Base-by-base conservation (phyloP, 1,139 yeast genomes). In the Chernovozyma sophiae-reginae region DNA sequence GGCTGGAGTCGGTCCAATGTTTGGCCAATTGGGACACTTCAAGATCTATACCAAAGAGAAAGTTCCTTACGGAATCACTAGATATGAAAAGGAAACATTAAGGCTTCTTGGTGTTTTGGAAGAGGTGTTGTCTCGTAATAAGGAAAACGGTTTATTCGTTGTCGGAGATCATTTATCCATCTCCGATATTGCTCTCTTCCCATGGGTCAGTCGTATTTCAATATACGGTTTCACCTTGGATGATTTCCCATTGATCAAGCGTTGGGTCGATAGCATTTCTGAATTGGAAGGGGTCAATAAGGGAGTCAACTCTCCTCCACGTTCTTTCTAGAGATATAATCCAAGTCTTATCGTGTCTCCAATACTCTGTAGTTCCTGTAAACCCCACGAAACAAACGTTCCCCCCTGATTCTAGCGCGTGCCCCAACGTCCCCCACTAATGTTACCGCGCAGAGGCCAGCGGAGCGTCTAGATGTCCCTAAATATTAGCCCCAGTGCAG, bases 1-100 rank as follows among this genome's bases (percentile, higher is more conserved):
- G 56, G 75, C 80, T 0, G 81, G 81, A 5, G 58, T 74, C 34
- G 80, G 82, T 18, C 83, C 85, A 39, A 73, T 74, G 69, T 77
- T 71, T 45, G 83, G 84, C 10, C 82, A 78, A 49, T 76, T 74
- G 26, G 56, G 58, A 43, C 79, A 73, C 51, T 79, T 77, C 51
- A 36, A 39, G 4, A 28, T 49, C 3, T 67, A 38, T 47, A 77
- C 81, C 3, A 55, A 60, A 0, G 81, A 69, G 39, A 66, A 74
- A 47, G 52, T 74, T 30, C 75, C 68, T 23, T 76, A 74, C 46
- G 84, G 68, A n/a, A 68, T 72, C 37, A 58, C 68, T 25, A 63
- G 85, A 41, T 80, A 72, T 49, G 41, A 48, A 12, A 63, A 60
- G 18, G 85, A 79, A 47, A 68, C 78, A 8, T 60, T 65, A 34